Conservation (phyloP, 495 filamentous ascomycete genomes). For the Hypoxylon crocopeplum region DNA sequence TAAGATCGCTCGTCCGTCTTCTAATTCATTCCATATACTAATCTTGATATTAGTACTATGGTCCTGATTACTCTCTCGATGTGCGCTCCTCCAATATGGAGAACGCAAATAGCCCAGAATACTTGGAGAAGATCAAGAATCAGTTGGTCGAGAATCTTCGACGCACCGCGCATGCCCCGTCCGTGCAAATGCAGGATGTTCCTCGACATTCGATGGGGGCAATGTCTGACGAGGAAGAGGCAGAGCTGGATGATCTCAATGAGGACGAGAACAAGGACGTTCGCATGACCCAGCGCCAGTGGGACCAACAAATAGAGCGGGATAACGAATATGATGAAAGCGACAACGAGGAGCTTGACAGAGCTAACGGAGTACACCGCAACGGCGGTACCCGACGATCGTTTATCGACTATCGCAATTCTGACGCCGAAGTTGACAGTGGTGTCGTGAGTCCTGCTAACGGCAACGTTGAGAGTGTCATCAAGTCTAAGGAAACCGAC, state of each 20-base stretch:
- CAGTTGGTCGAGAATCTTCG: conserved; percentile 93
- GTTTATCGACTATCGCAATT: conserved; percentile 75
- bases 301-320: conserved; percentile 78
- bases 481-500: conserved; percentile 62
- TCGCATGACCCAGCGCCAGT: conserved; percentile 80
- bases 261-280: conserved; percentile 90
- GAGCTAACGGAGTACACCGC: conserved; percentile 74
- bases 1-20: conserved; percentile 47
- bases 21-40: conserved; percentile 35
- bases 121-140: conserved; percentile 92
- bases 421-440: conserved; percentile 71
- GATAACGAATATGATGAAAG: conserved; percentile 82
- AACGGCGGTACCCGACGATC: conserved; percentile 64
- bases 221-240: conserved; percentile 82
- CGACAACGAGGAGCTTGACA: conserved; percentile 86
- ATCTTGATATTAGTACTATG: conserved; percentile 76
- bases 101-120: conserved; percentile 93
- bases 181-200: conserved; percentile 95
- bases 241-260: conserved; percentile 85
- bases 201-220: conserved; percentile 75
- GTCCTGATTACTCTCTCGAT: conserved; percentile 93
- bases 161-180: conserved; percentile 85
- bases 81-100: conserved; percentile 98
- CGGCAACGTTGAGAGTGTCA: conserved; percentile 51
- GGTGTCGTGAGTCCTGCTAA: conserved; percentile 64